phyloP scores from a whole-genome alignment of 2,329 filamentous ascomycete species.

The Tympanopsis confertula region DNA sequence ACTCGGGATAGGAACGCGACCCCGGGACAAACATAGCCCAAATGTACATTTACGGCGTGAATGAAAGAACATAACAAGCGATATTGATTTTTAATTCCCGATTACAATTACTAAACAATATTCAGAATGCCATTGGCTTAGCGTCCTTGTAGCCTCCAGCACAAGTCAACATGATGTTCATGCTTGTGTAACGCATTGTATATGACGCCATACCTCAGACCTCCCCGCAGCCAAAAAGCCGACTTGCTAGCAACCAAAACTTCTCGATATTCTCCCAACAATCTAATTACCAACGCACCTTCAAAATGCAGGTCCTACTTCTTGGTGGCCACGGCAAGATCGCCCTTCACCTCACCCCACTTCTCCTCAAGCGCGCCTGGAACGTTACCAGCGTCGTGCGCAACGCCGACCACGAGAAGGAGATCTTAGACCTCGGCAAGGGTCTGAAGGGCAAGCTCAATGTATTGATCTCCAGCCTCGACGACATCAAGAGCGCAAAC shows the following conservation, averaged over 20 bases:
- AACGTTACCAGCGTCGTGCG: slow-evolving; percentile 70
- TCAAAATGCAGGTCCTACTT: slow-evolving; percentile 46
- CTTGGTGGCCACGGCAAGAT: slow-evolving; percentile 76
- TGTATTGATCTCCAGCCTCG: slow-evolving; percentile 60
- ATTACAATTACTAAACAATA: too few species aligned
- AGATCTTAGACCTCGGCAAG: slow-evolving; percentile 50
- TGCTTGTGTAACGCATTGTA: neutral
- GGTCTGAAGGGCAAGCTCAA: slow-evolving; percentile 51
- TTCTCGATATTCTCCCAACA: too few species aligned
- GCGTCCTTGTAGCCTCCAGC: neutral
- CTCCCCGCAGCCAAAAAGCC: neutral
- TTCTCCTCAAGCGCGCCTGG: slow-evolving; percentile 65
- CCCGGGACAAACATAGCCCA: too few species aligned
- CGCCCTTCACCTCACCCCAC: slow-evolving; percentile 61
- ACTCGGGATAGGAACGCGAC: too few species aligned
- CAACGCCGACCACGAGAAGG: slow-evolving; percentile 50
- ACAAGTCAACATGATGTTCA: neutral
- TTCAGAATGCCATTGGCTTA: too few species aligned
- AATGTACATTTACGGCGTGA: too few species aligned
- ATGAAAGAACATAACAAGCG: too few species aligned
- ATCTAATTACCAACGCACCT: neutral
- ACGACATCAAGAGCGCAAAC: slow-evolving; percentile 52
- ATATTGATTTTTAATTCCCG: too few species aligned
- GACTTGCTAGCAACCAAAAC: too few species aligned
- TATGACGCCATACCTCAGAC: neutral